Conservation (phyloP, 2,329 filamentous ascomycete genomes). For the Curvularia lunata region DNA sequence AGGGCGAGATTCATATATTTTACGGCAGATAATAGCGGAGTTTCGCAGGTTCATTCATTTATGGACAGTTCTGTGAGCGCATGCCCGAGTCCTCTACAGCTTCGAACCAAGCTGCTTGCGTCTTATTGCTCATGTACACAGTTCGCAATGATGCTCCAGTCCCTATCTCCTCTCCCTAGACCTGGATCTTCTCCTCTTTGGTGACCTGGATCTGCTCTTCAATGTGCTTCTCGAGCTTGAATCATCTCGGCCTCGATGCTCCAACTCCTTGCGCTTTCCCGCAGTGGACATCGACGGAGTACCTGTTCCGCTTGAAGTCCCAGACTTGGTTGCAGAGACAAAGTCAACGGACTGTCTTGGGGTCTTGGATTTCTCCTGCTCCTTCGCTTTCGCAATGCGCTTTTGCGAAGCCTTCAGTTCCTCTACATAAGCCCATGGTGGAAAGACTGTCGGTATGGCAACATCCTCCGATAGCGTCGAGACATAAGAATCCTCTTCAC, state of each 20-base stretch:
- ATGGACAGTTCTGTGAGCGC: neutral
- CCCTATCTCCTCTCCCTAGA: slow-evolving; percentile 26
- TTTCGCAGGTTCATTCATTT: neutral
- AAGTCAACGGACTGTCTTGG: slow-evolving; percentile 45
- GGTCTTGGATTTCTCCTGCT: slow-evolving; percentile 36
- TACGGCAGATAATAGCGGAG: neutral
- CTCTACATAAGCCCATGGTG: slow-evolving; percentile 53
- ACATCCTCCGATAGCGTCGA: slow-evolving; percentile 59
- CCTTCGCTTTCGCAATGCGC: slow-evolving; percentile 42
- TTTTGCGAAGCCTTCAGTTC: slow-evolving; percentile 52
- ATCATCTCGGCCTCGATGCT: slow-evolving; percentile 37
- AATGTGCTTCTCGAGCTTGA: slow-evolving; percentile 24
- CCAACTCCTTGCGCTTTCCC: slow-evolving; percentile 41
- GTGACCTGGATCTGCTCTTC: slow-evolving; percentile 39
- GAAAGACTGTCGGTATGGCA: slow-evolving; percentile 50
- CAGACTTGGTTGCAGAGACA: slow-evolving; percentile 39
- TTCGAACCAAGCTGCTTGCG: neutral
- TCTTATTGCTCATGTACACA: slow-evolving; percentile 2
- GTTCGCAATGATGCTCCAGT: neutral
- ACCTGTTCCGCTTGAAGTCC: slow-evolving; percentile 30
- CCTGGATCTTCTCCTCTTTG: slow-evolving; percentile 37
- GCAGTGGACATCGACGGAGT: slow-evolving; percentile 28
- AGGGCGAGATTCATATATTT: neutral
- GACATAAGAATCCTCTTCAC: slow-evolving; percentile 66
- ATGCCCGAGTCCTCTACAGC: too few species aligned